Evolutionary conservation across 2,329 filamentous ascomycete species (phyloP).

Genomic region (Trichoderma semiorbis): DNA sequence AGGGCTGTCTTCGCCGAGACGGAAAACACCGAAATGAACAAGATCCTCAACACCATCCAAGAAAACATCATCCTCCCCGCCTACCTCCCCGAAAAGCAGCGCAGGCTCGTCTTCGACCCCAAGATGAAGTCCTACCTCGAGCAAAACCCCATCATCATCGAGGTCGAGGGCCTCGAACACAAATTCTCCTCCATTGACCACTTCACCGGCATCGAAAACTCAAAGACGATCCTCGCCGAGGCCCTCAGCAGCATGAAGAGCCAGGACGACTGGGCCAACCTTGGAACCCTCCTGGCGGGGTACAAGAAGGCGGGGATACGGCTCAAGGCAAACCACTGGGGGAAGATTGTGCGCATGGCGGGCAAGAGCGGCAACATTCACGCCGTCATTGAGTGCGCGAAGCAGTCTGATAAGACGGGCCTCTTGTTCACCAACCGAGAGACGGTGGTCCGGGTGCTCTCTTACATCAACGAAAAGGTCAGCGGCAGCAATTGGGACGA

Average conservation of each 20-base stretch:
- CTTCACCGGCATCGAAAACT: constrained; percentile 42
- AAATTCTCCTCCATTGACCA: constrained; percentile 48
- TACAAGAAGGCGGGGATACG: constrained; percentile 41
- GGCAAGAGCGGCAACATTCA: constrained; percentile 40
- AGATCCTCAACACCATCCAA: constrained; percentile 51
- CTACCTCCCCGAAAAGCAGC: constrained; percentile 53
- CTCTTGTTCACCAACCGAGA: constrained; percentile 42
- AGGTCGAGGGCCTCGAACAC: constrained; percentile 55
- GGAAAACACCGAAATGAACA: constrained; percentile 52
- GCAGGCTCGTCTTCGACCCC: constrained; percentile 48
- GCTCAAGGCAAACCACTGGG: constrained; percentile 34
- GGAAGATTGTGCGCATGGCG: constrained; percentile 41
- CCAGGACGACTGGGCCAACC: constrained; percentile 49
- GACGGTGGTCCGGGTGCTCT: constrained; percentile 32
- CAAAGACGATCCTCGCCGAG: constrained; percentile 35
- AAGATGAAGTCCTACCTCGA: constrained; percentile 48
- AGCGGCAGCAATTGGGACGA: constrained; percentile 34
- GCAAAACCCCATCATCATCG: constrained; percentile 54
- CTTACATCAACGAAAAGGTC: constrained; percentile 37
- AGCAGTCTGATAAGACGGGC: constrained; percentile 44
- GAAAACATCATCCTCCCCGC: constrained; percentile 59
- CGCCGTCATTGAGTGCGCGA: constrained; percentile 49
- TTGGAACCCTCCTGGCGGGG: constrained; percentile 51
- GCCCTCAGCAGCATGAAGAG: constrained; percentile 47
- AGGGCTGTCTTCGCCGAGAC: constrained; percentile 47